Percentiles rank a stretch among this genome's conserved stretches.
These are phyloP conservation scores for Phytophthora kernoviae DNA, from an alignment of 352 stramenopile genomes.

Conservation along the genomic window DNA sequence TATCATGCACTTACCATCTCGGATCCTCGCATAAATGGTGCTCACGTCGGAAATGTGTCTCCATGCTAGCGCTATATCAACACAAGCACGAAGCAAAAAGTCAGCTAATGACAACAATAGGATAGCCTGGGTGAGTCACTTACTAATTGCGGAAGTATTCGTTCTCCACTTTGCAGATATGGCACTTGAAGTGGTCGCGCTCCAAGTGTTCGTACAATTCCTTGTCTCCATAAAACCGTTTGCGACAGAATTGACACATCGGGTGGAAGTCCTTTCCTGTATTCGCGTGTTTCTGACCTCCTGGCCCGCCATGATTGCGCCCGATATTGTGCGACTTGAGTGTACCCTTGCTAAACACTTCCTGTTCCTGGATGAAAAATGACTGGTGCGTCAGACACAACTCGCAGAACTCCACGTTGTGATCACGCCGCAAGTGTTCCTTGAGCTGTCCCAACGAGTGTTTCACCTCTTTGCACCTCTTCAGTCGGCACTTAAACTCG, in stretches of 20 bases:
- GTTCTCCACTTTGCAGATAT: constrained; percentile 88
- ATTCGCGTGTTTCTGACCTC: constrained; percentile 49
- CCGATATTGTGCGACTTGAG: constrained; percentile 74
- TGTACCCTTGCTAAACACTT: constrained; percentile 75
- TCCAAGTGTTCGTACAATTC: constrained; percentile 88
- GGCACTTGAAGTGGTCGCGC: constrained; percentile 91
- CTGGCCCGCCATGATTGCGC: constrained; percentile 39
- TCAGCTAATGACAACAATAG: constrained; percentile 10
- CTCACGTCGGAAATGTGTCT: constrained; percentile 84
- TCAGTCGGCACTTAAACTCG: constrained; percentile 67
- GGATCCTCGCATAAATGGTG: constrained; percentile 88
- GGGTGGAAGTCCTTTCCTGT: constrained; percentile 84
- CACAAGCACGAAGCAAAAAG: constrained; percentile 1
- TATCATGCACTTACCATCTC: constrained; percentile 54
- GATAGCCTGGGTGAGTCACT: constrained; percentile 16
- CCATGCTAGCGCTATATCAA: constrained; percentile 68
- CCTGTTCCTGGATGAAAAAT: constrained; percentile 84
- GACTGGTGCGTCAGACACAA: constrained; percentile 76
- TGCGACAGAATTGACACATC: constrained; percentile 90
- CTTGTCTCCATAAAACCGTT: constrained; percentile 84
- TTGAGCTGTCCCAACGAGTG: constrained; percentile 63
- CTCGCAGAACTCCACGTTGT: constrained; percentile 79
- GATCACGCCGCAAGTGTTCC: constrained; percentile 68
- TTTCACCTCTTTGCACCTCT: constrained; percentile 63
- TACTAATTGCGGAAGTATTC: constrained; percentile 92